Percentiles rank a stretch among this genome's conserved stretches.
These are phyloP conservation scores for Apiotrichum akiyoshidainum DNA, from an alignment of 1,284 basidiomycete species.

Conservation along the genomic window DNA sequence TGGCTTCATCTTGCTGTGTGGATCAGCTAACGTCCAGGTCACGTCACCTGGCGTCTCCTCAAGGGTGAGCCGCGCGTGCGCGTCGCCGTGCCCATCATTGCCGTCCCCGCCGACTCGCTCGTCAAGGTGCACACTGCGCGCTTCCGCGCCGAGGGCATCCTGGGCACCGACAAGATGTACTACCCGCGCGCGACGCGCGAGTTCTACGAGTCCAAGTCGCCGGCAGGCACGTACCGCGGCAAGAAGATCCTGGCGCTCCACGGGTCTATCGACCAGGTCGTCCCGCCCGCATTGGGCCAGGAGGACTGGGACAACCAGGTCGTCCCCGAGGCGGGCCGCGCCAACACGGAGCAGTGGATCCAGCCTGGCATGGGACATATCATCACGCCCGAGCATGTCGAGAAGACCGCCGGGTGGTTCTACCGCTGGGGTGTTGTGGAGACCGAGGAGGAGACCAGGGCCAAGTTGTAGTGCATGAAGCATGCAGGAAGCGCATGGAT, in stretches of 20 bases:
- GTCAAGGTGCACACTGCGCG: conserved; percentile 55
- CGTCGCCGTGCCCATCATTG: conserved; percentile 68
- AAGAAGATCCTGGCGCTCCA: conserved; percentile 69
- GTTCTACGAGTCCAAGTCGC: conserved; percentile 4
- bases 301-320: background rate
- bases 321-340: background rate
- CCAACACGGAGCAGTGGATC: background rate
- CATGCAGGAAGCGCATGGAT: too few species aligned
- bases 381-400: conserved; percentile 8
- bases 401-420: conserved; percentile 9
- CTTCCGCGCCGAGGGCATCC: background rate
- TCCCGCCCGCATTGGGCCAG: conserved; percentile 32
- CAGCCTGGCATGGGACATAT: conserved; percentile 10
- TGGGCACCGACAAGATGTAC: conserved; percentile 6
- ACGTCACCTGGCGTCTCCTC: conserved; percentile 18
- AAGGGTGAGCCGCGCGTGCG: conserved; percentile 61
- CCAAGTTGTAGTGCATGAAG: background rate
- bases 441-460: background rate
- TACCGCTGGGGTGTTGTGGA: conserved; percentile 1
- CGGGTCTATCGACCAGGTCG: conserved; percentile 51
- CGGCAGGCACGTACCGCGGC: conserved; percentile 53
- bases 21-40: background rate
- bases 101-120: conserved; percentile 64
- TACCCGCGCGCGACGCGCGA: conserved; percentile 32
- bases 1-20: background rate